Evolutionary conservation across 75 land plant genomes (phyloP), one percentile per base, ranked within the genome.

Genomic region (Larix kaempferi): DNA sequence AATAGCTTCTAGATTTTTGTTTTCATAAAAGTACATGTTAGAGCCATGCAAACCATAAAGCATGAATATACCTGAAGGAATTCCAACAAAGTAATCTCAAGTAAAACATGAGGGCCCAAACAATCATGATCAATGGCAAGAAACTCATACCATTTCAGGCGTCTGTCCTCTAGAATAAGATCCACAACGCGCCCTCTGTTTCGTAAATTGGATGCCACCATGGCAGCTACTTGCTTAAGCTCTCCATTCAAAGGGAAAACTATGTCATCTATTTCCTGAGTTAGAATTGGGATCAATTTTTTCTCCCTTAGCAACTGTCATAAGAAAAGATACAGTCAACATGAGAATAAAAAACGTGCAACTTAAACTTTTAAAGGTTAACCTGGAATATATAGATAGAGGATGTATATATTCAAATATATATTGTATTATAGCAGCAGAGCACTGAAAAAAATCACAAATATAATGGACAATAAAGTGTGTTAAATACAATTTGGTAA

Each of bases 221-320:
- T 49, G 25, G 91, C 79, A 56, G 98, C 99, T 61, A 83, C 88
- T 74, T 86, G 91, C 65, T 84, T 88, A 52, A 96, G 92, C 56
- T 86, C 80, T n/a, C 77, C 79, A 66, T 94, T 93, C 64, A 96
- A 65, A 0, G 97, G 85, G 17, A 90, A 83, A 8, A 96, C 89
- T 17, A 96, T 85, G 73, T 89, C 94, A 55, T 92, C 98, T 19
- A 96, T 90, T 37, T 90, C 77, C 37, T 73, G 87, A 35, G 29
- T 37, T 33, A 92, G 86, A 39, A 80, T 83, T 13, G 99, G 99
- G n/a, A 94, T 55, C 59, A 96, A 80, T 0, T 81, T 80, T 78
- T 86, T 90, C 55, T 96, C 99, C 85, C 91, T 96, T 59, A 96
- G 86, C 78, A 96, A 87, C 99, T 96, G 87, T 15, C 21, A 63